Conservation (phyloP, 345 rosid genomes). For the Hibiscus mutabilis region DNA sequence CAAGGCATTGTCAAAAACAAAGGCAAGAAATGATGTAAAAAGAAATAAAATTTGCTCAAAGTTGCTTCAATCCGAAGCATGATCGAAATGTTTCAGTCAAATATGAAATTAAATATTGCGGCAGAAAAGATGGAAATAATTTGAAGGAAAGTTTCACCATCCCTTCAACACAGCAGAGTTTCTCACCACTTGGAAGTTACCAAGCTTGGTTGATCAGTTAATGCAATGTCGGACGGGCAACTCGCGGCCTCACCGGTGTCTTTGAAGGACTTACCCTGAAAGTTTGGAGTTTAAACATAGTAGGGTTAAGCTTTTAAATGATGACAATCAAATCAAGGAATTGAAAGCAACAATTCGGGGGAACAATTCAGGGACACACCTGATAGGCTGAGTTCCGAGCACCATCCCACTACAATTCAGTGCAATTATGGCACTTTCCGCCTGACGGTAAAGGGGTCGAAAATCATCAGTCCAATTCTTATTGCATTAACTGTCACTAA, state of each 20-base stretch:
- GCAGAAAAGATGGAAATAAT: too few species aligned
- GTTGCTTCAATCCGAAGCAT: too few species aligned
- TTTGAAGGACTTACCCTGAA: conserved; percentile 77
- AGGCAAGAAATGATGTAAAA: too few species aligned
- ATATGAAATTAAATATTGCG: too few species aligned
- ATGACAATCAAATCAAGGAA: background rate
- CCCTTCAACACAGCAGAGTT: too few species aligned
- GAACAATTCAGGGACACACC: conserved; percentile 26
- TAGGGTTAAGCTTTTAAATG: background rate
- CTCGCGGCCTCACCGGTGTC: conserved; percentile 78
- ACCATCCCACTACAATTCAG: conserved; percentile 74
- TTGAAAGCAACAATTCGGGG: background rate
- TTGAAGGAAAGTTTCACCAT: too few species aligned
- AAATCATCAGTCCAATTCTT: background rate
- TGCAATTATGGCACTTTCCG: conserved; percentile 72
- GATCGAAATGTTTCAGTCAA: too few species aligned
- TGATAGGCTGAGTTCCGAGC: conserved; percentile 60
- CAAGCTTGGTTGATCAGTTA: conserved; percentile 10
- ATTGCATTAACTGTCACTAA: background rate
- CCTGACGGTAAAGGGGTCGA: conserved; percentile 37
- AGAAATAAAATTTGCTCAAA: too few species aligned
- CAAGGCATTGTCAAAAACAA: too few species aligned
- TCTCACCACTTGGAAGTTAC: too few species aligned
- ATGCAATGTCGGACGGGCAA: conserved; percentile 34
- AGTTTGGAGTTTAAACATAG: background rate